Percentiles rank a stretch among this genome's conserved stretches.
Evolutionary conservation across 495 filamentous ascomycete genomes (phyloP).

Genomic region (Xylaria cubensis): DNA sequence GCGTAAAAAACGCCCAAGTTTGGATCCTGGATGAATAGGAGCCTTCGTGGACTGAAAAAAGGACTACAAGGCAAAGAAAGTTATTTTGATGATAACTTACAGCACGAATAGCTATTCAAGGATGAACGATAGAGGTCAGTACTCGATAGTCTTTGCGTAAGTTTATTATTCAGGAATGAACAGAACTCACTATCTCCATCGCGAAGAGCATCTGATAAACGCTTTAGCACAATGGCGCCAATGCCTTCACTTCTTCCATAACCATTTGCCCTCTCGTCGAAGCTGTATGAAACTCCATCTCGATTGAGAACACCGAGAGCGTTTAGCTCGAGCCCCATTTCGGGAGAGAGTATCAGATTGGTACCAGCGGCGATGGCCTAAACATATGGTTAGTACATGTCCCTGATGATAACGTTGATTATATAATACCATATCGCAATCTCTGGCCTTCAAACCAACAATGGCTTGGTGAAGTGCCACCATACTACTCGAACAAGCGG

Average conservation of each 20-base stretch:
- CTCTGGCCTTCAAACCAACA: slow-evolving; percentile 50
- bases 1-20: neutral
- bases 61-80: neutral
- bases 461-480: slow-evolving; percentile 50
- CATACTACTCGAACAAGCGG: slow-evolving; percentile 63
- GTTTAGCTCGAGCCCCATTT: neutral
- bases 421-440: slow-evolving; percentile 29
- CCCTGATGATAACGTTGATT: neutral
- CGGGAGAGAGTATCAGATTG: neutral
- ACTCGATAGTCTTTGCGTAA: neutral
- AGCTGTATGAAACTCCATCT: neutral
- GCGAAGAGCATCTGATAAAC: neutral
- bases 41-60: neutral
- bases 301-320: neutral
- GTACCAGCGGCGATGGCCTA: neutral
- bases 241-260: neutral
- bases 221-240: neutral
- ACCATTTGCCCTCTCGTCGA: neutral
- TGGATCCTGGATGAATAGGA: neutral
- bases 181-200: neutral
- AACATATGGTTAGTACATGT: neutral
- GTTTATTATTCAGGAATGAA: neutral
- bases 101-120: slow-evolving; percentile 53
- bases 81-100: slow-evolving; percentile 32
- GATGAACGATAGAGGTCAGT: slow-evolving; percentile 46